Base-by-base conservation (phyloP, 2,329 filamentous ascomycete species). In the Scytalidium lignicola region DNA sequence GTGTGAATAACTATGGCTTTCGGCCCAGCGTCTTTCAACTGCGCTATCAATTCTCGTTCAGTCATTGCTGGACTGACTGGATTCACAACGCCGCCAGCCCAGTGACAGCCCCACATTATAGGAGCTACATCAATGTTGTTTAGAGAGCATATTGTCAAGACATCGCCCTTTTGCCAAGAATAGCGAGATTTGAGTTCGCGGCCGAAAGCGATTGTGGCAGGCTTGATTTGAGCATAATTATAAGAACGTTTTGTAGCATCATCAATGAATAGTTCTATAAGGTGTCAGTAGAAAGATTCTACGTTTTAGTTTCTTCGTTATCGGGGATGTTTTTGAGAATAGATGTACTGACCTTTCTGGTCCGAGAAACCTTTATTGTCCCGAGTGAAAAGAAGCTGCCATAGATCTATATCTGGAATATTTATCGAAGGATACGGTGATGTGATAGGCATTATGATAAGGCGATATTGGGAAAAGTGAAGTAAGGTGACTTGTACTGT, bases 11-110 rank as follows among this genome's bases (percentile, higher is more conserved):
- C 79, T 5, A 96, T 68, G 1, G 78, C 86, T 62, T 82, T 88
- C 26, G 88, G 86, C 1, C 80, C 78, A 0, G 85, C 85, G 65
- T 93, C 86, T 60, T 82, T 82, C 50, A 96, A 76, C 70, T 96
- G 91, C 62, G 87, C 90, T 8, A 85, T 82, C 20, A 96, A 76
- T 68, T 96, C 91, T 6, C 88, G 80, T 19, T 80, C 80, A 0
- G 88, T 95, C 68, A 95, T 95, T 7, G 83, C 81, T 20, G 90
- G 90, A 63, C 96, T 96, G 2, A 89, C 90, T 0, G 91, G 90
- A 18, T 85, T 88, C 13, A 87, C 74, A 49, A 89, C 72, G 32
- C 88, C 90, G 44, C 89, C 90, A 1, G 88, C 86, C 86, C 88
- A 96, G 54, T 86, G 80, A 10, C 81, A 76, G 26, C 90, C 91